These are phyloP conservation scores for Exsudoporus floridanus DNA, from an alignment of 1,284 basidiomycete species.

Conservation along the genomic window DNA sequence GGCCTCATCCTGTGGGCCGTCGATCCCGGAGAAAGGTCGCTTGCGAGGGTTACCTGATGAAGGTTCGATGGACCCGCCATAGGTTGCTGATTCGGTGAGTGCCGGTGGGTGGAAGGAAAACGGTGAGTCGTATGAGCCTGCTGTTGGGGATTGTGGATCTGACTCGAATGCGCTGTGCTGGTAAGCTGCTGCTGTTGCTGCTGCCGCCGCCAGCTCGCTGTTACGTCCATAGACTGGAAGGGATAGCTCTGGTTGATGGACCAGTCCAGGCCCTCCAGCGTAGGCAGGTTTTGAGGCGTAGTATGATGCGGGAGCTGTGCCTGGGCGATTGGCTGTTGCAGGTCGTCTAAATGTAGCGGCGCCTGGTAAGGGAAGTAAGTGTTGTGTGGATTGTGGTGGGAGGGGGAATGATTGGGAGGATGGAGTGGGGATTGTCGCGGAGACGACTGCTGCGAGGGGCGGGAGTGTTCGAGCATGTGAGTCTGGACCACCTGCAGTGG, in stretches of 20 bases:
- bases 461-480: constrained; percentile 57
- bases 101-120: constrained; percentile 80
- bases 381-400: constrained; percentile 41
- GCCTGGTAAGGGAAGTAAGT: constrained; percentile 48
- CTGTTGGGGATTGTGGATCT: constrained; percentile 31
- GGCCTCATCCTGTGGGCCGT: constrained; percentile 49
- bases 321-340: constrained; percentile 53
- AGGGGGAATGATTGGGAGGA: constrained; percentile 36
- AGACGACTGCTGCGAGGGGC: constrained; percentile 71
- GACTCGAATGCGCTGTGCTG: constrained; percentile 34
- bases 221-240: constrained; percentile 41
- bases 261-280: constrained; percentile 52
- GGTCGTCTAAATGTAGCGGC: constrained; percentile 41
- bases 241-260: constrained; percentile 45
- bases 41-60: constrained; percentile 53
- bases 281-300: constrained; percentile 46
- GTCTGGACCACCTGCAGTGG: constrained; percentile 39
- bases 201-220: constrained; percentile 35
- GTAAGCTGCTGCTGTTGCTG: constrained; percentile 29
- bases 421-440: constrained; percentile 54
- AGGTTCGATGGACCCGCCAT: constrained; percentile 32
- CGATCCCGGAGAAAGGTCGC: constrained; percentile 59
- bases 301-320: constrained; percentile 61
- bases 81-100: constrained; percentile 41
- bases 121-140: constrained; percentile 52